Evolutionary conservation across 1,284 basidiomycete genomes (phyloP).

Genomic region (Heliocybe sulcata): DNA sequence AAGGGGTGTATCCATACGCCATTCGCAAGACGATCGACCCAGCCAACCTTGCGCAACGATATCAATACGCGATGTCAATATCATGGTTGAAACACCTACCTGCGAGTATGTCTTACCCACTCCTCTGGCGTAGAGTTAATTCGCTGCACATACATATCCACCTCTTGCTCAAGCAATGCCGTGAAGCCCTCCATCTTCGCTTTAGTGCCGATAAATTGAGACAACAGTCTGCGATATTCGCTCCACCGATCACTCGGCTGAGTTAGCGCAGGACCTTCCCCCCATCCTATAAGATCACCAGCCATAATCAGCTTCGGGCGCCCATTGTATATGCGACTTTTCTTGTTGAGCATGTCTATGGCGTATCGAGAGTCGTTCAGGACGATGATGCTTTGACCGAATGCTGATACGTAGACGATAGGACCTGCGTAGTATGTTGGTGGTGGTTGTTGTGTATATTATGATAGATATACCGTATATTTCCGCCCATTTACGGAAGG

Average conservation of each 20-base stretch:
- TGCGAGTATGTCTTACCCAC: not conserved
- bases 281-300: conserved; percentile 17
- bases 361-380: conserved; percentile 17
- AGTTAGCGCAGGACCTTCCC: conserved; percentile 14
- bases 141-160: conserved; percentile 13
- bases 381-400: conserved; percentile 18
- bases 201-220: conserved; percentile 19
- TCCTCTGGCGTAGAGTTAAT: conserved; percentile 11
- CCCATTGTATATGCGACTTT: conserved; percentile 18
- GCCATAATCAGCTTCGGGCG: conserved; percentile 17
- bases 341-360: conserved; percentile 18
- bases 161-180: conserved; percentile 16
- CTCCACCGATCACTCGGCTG: too few relatives aligned
- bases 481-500: conserved; percentile 11
- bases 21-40: conserved; percentile 26
- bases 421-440: conserved; percentile 11
- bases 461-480: conserved; percentile 15
- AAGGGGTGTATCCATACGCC: conserved; percentile 28
- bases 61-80: not conserved
- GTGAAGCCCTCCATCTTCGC: conserved; percentile 17
- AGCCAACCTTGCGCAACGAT: conserved; percentile 14
- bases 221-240: conserved; percentile 18
- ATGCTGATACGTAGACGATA: conserved; percentile 16
- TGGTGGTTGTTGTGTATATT: not conserved
- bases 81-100: not conserved